Base-by-base conservation (phyloP, 140 eudicot genomes). In the Senecio squalidus region DNA sequence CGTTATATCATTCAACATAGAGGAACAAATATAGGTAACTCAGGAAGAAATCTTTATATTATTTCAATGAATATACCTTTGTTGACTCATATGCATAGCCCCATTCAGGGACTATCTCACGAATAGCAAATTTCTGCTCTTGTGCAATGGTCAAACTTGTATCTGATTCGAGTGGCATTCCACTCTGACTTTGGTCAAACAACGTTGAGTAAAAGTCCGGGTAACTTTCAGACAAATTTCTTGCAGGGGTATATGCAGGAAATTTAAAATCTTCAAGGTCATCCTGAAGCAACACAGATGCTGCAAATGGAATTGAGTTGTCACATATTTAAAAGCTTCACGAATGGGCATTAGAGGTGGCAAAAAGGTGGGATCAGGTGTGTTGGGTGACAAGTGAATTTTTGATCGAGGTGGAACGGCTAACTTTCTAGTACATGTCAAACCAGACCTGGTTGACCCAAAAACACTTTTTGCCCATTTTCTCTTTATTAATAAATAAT, bases 101-200 rank as follows among this genome's bases (percentile, higher is more conserved):
- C 96, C 96, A 93, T 59, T 80, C 90, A 39, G 99, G 99, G 48
- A 87, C 79, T 64, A 93, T 74, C 62, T 84, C 96, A 49, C 78
- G 83, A 56, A 93, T 88, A 27, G 71, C 78, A 68, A 80, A 84
- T 71, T 71, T 88, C 85, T 88, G 96, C 57, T 75, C 78, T 60
- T 63, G 81, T 58, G 84, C 60, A 15, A 84, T 59, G 26, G 82
- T 82, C 58, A 77, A 64, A 53, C 83, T 62, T 69, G 77, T 58
- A 64, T 65, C 72, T 43, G 80, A 74, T 62, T 71, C 85, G 56
- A 67, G 74, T 62, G 86, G 75, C 62, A 70, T 71, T 68, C 76
- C 89, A 70, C 48, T 66, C 23, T 55, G 83, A 52, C 78, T 82
- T 68, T 71, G 78, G 59, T 82, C 81, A 72, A 75, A 77, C 21